Evolutionary conservation across 139 green algal species (phyloP).

Genomic region (Raphidocelis subcapitata): DNA sequence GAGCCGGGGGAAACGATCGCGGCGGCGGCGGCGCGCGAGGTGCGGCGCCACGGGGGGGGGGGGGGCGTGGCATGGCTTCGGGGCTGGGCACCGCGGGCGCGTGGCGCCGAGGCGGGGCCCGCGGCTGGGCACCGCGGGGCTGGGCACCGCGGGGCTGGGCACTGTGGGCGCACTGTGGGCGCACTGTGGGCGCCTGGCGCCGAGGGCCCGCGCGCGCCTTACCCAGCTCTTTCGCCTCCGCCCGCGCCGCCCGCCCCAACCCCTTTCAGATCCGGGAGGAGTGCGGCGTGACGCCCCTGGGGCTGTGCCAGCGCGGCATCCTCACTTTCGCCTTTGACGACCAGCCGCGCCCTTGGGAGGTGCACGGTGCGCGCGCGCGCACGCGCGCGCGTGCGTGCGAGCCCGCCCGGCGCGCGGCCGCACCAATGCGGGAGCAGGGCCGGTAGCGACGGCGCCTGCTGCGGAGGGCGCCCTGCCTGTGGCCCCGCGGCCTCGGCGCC

Average conservation of each 20-base stretch:
- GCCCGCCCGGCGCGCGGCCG: no score
- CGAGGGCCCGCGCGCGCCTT: no score
- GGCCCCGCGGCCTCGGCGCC: not conserved
- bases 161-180: no score
- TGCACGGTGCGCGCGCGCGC: slow-evolving; percentile 43
- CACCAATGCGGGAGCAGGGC: not conserved
- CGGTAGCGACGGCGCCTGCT: not conserved
- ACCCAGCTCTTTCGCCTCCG: no score
- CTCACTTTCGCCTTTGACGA: slow-evolving; percentile 61
- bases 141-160: no score
- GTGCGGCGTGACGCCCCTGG: slow-evolving; percentile 26
- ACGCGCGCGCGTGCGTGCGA: not conserved
- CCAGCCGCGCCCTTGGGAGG: slow-evolving; percentile 48
- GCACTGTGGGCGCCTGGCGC: no score
- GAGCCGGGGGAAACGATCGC: slow-evolving; percentile 50
- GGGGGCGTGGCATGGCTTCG: no score
- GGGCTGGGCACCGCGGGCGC: no score
- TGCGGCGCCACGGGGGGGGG: slow-evolving; percentile 1
- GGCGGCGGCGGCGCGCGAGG: slow-evolving; percentile 43
- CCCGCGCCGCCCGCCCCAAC: no score
- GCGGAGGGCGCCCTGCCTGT: not conserved
- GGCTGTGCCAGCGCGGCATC: slow-evolving; percentile 35
- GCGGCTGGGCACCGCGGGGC: no score
- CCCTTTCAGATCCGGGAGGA: slow-evolving; percentile 60
- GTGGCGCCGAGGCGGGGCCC: no score